Base-by-base conservation (phyloP, 179 eudicot species). In the Corrigiola litoralis region DNA sequence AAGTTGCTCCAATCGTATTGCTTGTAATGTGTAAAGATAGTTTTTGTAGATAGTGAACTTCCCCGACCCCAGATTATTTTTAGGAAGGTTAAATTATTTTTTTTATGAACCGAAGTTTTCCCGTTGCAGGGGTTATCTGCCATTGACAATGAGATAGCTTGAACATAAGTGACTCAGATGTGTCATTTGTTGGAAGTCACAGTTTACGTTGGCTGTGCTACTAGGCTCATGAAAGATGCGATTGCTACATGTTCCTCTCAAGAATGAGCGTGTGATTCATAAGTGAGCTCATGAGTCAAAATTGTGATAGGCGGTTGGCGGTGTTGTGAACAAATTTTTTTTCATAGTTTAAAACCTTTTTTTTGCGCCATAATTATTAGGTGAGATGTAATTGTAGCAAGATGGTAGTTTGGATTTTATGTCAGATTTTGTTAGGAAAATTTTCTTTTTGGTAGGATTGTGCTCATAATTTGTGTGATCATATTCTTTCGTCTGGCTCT, bases 61-160 rank as follows among this genome's bases (percentile, higher is more conserved):
- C n/a, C n/a, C n/a, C n/a, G n/a, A n/a, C n/a, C n/a, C n/a, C n/a
- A n/a, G n/a, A n/a, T n/a, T n/a, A n/a, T n/a, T n/a, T n/a, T n/a
- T n/a, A n/a, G n/a, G n/a, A n/a, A n/a, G n/a, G n/a, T n/a, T n/a
- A n/a, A n/a, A 29, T 27, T 53, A 12, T 5, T 28, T 41, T 44
- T 47, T 36, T 70, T 18, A 16, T 60, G 38, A 60, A 14, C n/a
- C 38, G 2, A n/a, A 17, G 16, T 32, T 36, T 50, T 67, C 18
- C 6, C 34, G 6, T 48, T 74, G 74, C 66, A 74, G 74, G 62
- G 44, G 10, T 33, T 42, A 32, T 49, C 27, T n/a, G 42, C 18
- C 38, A 29, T 14, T 11, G 63, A 12, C 56, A 20, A 55, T 29
- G 56, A 62, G 53, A 45, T 38, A 45, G 58, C 72, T 18, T 61